Evolutionary conservation across 768 basidiomycete species (phyloP).

Genomic region (Lactarius trivialis): DNA sequence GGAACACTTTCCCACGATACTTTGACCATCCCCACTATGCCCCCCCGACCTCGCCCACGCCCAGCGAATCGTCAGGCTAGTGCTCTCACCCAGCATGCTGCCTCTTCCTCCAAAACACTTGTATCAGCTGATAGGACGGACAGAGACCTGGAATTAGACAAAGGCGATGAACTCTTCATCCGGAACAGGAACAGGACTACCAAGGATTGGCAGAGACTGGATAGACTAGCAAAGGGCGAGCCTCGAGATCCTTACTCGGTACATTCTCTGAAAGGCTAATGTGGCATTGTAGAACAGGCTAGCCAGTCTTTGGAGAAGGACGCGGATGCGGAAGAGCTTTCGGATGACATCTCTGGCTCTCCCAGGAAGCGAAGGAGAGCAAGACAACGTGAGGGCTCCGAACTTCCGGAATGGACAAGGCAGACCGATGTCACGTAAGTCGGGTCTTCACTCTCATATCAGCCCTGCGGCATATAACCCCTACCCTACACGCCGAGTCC

Average conservation of each 20-base stretch:
- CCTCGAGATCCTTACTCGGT: not conserved
- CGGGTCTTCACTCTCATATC: not conserved
- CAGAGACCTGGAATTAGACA: slow-evolving; percentile 33
- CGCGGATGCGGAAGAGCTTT: slow-evolving; percentile 22
- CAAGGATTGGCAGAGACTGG: slow-evolving; percentile 53
- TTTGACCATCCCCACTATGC: slow-evolving; percentile 12
- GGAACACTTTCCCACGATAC: slow-evolving; percentile 15
- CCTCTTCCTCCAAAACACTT: slow-evolving; percentile 12
- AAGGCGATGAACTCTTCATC: slow-evolving; percentile 67
- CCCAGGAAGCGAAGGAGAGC: slow-evolving; percentile 20
- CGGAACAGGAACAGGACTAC: slow-evolving; percentile 53
- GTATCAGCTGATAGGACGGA: slow-evolving; percentile 13
- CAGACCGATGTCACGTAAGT: slow-evolving; percentile 18
- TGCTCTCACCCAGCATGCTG: slow-evolving; percentile 7
- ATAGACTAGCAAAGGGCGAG: slow-evolving; percentile 51
- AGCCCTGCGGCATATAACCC: not conserved
- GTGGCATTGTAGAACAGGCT: slow-evolving; percentile 13
- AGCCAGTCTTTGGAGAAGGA: slow-evolving; percentile 17
- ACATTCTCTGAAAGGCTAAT: not conserved
- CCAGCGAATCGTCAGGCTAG: slow-evolving; percentile 20
- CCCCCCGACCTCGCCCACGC: slow-evolving; percentile 23
- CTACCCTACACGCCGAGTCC: not conserved
- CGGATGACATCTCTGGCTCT: slow-evolving; percentile 10
- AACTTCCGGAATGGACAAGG: slow-evolving; percentile 21
- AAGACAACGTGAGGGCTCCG: slow-evolving; percentile 14